These are phyloP conservation scores for Ogataea nitratoaversa DNA, from an alignment of 805 yeast species.

Conservation along the genomic window DNA sequence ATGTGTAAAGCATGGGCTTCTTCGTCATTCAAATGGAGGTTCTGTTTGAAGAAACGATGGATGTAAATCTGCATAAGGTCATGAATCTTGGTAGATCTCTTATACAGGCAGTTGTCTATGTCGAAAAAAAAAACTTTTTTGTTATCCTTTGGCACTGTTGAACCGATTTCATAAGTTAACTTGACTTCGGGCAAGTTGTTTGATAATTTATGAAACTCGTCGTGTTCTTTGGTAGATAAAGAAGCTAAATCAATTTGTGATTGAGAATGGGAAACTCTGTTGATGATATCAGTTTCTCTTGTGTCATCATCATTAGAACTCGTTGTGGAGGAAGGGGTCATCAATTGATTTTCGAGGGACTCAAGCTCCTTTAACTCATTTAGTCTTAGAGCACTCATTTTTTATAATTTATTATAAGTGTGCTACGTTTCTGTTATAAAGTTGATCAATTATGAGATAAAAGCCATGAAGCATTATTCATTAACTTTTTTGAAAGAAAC, in stretches of 20 bases:
- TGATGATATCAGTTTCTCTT: slow-evolving; percentile 7
- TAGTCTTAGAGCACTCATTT: neutral
- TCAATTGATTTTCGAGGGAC: neutral
- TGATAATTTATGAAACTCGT: slow-evolving; percentile 10
- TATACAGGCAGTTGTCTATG: slow-evolving; percentile 88
- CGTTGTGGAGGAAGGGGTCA: neutral
- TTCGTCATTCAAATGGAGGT: slow-evolving; percentile 57
- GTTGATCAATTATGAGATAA: too few relatives aligned
- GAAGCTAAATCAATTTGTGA: slow-evolving; percentile 10
- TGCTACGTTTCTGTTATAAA: too few relatives aligned
- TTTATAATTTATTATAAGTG: too few relatives aligned
- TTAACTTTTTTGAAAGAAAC: too few relatives aligned
- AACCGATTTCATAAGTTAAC: slow-evolving; percentile 27
- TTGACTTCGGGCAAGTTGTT: slow-evolving; percentile 25
- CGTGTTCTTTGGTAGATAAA: slow-evolving; percentile 6
- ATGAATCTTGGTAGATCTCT: slow-evolving; percentile 68
- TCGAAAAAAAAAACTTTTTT: slow-evolving; percentile 69
- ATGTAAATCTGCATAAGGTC: slow-evolving; percentile 86
- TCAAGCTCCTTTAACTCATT: neutral
- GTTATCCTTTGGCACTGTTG: slow-evolving; percentile 20
- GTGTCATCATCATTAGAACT: neutral
- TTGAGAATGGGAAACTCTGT: slow-evolving; percentile 6
- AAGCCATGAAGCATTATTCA: too few relatives aligned
- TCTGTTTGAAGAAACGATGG: slow-evolving; percentile 70
- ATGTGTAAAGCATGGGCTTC: slow-evolving; percentile 71